A percentile compares a stretch with the other conserved stretches of the same genome.
phyloP scores from a whole-genome alignment of 306 rosid species.

The Cucumis cinereus region DNA sequence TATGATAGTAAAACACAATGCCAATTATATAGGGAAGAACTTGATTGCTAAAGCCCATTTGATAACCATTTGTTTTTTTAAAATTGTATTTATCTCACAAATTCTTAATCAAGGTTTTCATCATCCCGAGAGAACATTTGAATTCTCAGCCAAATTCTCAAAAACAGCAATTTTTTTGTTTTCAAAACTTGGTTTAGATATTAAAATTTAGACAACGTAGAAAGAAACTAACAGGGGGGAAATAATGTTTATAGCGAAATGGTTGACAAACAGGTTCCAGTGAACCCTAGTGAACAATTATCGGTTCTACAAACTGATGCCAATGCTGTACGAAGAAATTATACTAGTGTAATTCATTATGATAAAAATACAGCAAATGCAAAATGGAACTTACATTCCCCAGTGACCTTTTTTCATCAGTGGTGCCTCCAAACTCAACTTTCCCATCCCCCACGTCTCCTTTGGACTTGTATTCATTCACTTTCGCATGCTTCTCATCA shows the following conservation, averaged over 20 bases:
- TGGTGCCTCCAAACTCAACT: slow-evolving; percentile 11
- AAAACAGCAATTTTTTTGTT: no score
- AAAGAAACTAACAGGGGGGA: no score
- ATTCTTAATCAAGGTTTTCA: no score
- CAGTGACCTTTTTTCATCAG: slow-evolving; percentile 27
- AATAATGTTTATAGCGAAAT: no score
- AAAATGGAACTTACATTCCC: slow-evolving; percentile 38
- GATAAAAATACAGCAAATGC: background rate
- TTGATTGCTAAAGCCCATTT: background rate
- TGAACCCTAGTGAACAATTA: background rate
- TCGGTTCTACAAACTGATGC: background rate
- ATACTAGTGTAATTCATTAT: background rate
- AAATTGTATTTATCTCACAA: no score
- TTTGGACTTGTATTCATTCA: slow-evolving; percentile 8
- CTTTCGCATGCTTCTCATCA: background rate
- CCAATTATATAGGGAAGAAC: background rate
- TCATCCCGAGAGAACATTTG: no score
- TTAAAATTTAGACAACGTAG: no score
- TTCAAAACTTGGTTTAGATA: no score
- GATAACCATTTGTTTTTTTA: no score
- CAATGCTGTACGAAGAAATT: background rate
- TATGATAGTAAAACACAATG: background rate
- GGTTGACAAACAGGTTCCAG: no score
- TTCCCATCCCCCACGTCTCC: slow-evolving; percentile 13
- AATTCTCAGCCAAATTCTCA: no score